Evolutionary conservation across 495 filamentous ascomycete species (phyloP), one percentile per base, ranked within the genome.

Genomic region (Durotheca rogersii): DNA sequence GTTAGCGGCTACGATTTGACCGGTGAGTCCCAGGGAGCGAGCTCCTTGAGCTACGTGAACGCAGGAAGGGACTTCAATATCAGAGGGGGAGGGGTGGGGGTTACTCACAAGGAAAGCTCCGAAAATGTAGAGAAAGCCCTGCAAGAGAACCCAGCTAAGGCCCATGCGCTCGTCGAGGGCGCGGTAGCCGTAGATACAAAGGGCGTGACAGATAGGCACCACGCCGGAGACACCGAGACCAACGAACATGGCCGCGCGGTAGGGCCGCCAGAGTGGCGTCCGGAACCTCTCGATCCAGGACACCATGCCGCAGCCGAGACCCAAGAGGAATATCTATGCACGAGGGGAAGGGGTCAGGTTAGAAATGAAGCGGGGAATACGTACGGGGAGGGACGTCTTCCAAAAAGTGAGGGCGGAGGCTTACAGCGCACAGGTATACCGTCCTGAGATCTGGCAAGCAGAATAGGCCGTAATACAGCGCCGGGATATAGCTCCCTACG

Each of bases 241-340:
- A 31, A 95, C 84, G 66, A 96, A 98, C 89, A 97, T 95, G 44
- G 77, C 72, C 7, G 94, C 90, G 31, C 93, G 83, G 65, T 94
- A 90, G 10, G 89, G 88, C 10, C 92, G 77, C 81, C 84, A 93
- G 15, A 71, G 72, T 4, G 93, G 86, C 0, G 88, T 87, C 27
- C 93, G 81, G 68, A 97, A 96, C 41, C 74, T 76, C 7, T 92
- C 87, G 23, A 87, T 70, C 60, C 90, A 77, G 17, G 86, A 89
- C 7, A 92, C 88, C 20, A 77, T 61, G 6, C 85, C 76, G 51
- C 90, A 96, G 42, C 82, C 85, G 9, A 85, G 53, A 5, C 87
- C 91, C 37, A 96, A 74, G 29, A 81, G 73, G 35, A 76, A 84
- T 53, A 96, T 96, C 87, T 90, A 39, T 4, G 37, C 18, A 1